Evolutionary conservation across 164 flowering plant species (phyloP).

Genomic region (Euptelea pleiosperma): DNA sequence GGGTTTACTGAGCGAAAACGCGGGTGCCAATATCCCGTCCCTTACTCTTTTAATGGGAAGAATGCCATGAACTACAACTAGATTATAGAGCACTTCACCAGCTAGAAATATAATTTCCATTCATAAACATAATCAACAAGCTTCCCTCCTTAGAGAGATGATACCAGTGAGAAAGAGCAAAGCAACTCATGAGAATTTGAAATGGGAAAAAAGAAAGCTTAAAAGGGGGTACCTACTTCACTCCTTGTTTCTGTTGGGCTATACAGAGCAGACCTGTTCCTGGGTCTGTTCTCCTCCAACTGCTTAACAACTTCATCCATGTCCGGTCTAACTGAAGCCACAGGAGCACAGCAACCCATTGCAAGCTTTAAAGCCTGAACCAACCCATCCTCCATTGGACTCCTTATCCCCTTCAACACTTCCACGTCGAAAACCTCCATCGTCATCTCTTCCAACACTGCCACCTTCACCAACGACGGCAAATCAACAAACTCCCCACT

Average conservation of each 20-base stretch:
- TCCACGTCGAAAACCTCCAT: slow-evolving; percentile 94
- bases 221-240: slow-evolving; percentile 81
- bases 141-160: background rate
- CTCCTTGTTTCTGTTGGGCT: slow-evolving; percentile 96
- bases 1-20: too few species aligned
- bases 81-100: background rate
- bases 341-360: slow-evolving; percentile 99
- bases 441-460: slow-evolving; percentile 91
- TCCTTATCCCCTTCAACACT: slow-evolving; percentile 80
- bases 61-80: slow-evolving; percentile 1
- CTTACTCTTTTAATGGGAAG: too few species aligned
- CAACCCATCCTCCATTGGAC: slow-evolving; percentile 96
- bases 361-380: slow-evolving; percentile 97
- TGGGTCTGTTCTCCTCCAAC: slow-evolving; percentile 91
- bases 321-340: slow-evolving; percentile 78
- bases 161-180: background rate
- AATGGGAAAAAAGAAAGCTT: slow-evolving; percentile 23
- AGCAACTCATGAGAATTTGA: too few species aligned
- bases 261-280: slow-evolving; percentile 90
- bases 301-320: slow-evolving; percentile 95
- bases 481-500: slow-evolving; percentile 63
- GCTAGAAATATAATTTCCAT: slow-evolving; percentile 5
- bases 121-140: slow-evolving; percentile 6
- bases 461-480: slow-evolving; percentile 86
- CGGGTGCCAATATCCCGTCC: too few species aligned